A percentile compares a stretch with the other conserved stretches of the same genome.
Conservation (phyloP, 2,329 filamentous ascomycete species). For the Verruconis gallopava region DNA sequence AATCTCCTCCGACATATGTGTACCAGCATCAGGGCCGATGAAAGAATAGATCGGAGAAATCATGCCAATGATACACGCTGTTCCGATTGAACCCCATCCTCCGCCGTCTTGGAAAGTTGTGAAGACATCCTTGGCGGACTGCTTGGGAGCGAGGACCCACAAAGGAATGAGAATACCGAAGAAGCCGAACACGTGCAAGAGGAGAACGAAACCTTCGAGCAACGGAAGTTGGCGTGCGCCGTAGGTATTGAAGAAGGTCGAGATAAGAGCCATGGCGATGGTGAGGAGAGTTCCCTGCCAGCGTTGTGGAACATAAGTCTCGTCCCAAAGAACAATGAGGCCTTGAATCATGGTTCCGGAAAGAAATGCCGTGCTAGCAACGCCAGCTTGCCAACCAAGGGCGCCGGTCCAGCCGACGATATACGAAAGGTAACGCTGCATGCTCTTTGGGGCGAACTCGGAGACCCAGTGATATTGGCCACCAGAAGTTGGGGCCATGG, state of each 20-base stretch:
- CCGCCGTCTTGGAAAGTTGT: constrained; percentile 14
- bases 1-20: constrained; percentile 20
- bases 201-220: constrained; percentile 18
- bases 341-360: constrained; percentile 21
- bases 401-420: constrained; percentile 21
- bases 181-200: constrained; percentile 19
- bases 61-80: constrained; percentile 14
- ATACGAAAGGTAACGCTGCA: constrained; percentile 12
- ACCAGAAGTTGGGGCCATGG: constrained; percentile 12
- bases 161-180: constrained; percentile 20
- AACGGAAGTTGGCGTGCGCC: constrained; percentile 17
- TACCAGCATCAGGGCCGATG: constrained; percentile 10
- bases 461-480: constrained; percentile 27
- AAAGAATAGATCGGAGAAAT: constrained; percentile 8
- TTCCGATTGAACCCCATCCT: constrained; percentile 18
- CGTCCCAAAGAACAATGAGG: constrained; percentile 25
- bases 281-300: constrained; percentile 11
- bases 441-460: constrained; percentile 11
- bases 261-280: constrained; percentile 13
- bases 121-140: constrained; percentile 16
- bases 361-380: constrained; percentile 11
- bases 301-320: constrained; percentile 19
- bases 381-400: constrained; percentile 12
- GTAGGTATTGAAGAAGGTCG: constrained; percentile 16
- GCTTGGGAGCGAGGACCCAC: constrained; percentile 19